phyloP scores from a whole-genome alignment of 306 rosid genomes.

The Macrotyloma uniflorum region DNA sequence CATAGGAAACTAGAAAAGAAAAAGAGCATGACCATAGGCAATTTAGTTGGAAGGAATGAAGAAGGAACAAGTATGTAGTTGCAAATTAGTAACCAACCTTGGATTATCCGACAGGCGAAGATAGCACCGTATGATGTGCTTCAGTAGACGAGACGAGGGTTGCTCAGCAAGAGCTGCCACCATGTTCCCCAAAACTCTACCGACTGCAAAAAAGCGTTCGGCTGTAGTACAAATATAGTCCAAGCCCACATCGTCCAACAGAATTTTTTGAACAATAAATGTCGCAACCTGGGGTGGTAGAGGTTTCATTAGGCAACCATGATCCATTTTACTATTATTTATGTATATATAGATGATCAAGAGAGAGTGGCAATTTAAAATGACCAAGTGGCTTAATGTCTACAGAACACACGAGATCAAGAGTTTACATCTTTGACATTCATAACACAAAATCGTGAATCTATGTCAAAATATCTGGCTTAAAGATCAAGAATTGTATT shows the following conservation, averaged over 20 bases:
- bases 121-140: conserved; percentile 91
- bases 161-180: conserved; percentile 89
- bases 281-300: conserved; percentile 73
- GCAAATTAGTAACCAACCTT: conserved; percentile 57
- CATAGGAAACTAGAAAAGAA: background rate
- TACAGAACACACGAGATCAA: conserved; percentile 9
- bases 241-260: conserved; percentile 93
- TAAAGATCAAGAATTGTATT: background rate
- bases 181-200: conserved; percentile 86
- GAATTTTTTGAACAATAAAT: conserved; percentile 85
- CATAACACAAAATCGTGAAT: background rate
- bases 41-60: background rate
- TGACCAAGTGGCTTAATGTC: background rate
- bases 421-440: background rate
- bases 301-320: conserved; percentile 41
- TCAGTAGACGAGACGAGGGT: conserved; percentile 87
- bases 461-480: background rate
- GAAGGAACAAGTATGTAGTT: background rate
- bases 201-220: conserved; percentile 93
- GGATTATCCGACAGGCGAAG: conserved; percentile 90
- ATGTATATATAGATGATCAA: background rate
- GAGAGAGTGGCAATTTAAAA: conserved; percentile 10
- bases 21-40: background rate
- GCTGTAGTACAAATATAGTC: conserved; percentile 94
- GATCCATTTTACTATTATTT: conserved; percentile 20